These are phyloP conservation scores for Vigna nakashimae DNA, from an alignment of 306 rosid species.

Conservation along the genomic window DNA sequence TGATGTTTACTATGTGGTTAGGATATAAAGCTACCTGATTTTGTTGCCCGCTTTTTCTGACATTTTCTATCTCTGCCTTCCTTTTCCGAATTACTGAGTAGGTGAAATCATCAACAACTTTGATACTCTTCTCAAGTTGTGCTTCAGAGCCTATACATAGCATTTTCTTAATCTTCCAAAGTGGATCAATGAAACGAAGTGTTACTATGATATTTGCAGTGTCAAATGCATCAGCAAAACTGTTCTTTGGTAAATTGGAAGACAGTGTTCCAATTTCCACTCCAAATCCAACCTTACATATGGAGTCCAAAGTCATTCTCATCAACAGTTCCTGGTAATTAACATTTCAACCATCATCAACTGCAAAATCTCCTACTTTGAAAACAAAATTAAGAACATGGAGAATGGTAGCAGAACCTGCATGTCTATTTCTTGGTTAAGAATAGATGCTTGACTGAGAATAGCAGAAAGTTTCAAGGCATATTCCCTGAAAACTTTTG, in stretches of 20 bases:
- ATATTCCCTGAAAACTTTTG: constrained; percentile 78
- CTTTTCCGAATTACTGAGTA: constrained; percentile 80
- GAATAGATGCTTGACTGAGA: constrained; percentile 59
- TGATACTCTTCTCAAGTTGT: constrained; percentile 76
- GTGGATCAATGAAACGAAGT: constrained; percentile 85
- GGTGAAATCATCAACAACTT: constrained; percentile 77
- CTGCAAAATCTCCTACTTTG: neutral
- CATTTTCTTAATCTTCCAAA: constrained; percentile 79
- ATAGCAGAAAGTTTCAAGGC: constrained; percentile 69
- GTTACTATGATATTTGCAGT: constrained; percentile 87
- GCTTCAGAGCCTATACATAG: constrained; percentile 85
- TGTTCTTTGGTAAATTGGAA: constrained; percentile 72
- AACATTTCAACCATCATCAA: constrained; percentile 13
- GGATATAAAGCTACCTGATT: constrained; percentile 56
- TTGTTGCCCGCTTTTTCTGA: constrained; percentile 42
- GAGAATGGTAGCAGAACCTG: constrained; percentile 62
- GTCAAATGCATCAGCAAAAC: constrained; percentile 87
- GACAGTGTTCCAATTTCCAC: constrained; percentile 92
- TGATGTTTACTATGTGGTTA: neutral
- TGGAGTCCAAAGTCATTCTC: constrained; percentile 97
- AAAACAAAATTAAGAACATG: neutral
- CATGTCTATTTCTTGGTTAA: constrained; percentile 75
- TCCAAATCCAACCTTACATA: constrained; percentile 94
- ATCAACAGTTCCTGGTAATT: constrained; percentile 76
- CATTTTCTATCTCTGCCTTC: constrained; percentile 76